Conservation (phyloP, 345 rosid genomes). For the Salix purpurea region DNA sequence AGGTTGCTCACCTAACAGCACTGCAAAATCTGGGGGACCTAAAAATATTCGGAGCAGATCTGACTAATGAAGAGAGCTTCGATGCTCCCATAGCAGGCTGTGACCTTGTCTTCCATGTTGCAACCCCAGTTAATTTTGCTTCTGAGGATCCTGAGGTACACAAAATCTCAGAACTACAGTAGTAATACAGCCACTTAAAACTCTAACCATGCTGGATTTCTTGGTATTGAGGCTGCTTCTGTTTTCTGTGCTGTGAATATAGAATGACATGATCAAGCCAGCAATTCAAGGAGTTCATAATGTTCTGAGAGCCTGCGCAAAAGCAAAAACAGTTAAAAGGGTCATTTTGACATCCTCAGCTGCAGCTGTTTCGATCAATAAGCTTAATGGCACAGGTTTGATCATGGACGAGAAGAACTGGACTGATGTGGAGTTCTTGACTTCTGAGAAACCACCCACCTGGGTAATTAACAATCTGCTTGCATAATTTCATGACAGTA, state of each 20-base stretch:
- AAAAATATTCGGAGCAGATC: slow-evolving; percentile 60
- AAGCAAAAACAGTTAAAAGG: slow-evolving; percentile 61
- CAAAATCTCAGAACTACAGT: background rate
- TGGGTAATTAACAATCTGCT: slow-evolving; percentile 48
- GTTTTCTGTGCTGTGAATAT: background rate
- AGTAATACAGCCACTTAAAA: background rate
- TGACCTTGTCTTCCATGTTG: slow-evolving; percentile 79
- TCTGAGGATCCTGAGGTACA: slow-evolving; percentile 83
- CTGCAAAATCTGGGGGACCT: slow-evolving; percentile 63
- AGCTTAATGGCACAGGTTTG: slow-evolving; percentile 51
- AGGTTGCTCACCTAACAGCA: slow-evolving; percentile 46
- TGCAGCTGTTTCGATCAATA: slow-evolving; percentile 67
- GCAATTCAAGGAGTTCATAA: slow-evolving; percentile 72
- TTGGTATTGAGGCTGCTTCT: background rate
- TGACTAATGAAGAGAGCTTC: slow-evolving; percentile 63
- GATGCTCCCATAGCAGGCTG: slow-evolving; percentile 54
- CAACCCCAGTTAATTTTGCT: slow-evolving; percentile 80
- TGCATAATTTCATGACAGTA: too few species aligned
- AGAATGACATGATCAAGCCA: slow-evolving; percentile 94
- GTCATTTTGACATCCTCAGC: slow-evolving; percentile 90
- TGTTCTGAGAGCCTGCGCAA: slow-evolving; percentile 66
- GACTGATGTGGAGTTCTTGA: slow-evolving; percentile 67
- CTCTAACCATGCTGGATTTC: background rate
- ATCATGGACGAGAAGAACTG: slow-evolving; percentile 67
- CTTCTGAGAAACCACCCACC: slow-evolving; percentile 62